Evolutionary conservation across 1,284 basidiomycete genomes (phyloP), one percentile per base, ranked within the genome.

Genomic region (Sporisorium sorghi): DNA sequence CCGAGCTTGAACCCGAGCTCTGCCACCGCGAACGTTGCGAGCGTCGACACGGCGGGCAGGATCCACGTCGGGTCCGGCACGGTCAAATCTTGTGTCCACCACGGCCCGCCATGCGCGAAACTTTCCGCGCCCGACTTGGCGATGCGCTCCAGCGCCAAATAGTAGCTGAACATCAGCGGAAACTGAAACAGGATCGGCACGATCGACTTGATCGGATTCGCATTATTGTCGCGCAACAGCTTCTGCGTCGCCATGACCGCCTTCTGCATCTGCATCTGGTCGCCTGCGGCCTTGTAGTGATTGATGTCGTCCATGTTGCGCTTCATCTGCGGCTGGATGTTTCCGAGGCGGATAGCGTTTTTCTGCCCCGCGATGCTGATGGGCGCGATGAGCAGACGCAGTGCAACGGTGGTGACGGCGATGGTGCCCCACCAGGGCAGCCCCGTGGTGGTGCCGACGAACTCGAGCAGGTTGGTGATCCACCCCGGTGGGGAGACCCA

Each of bases 151-250:
- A 97, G 85, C 15, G 90, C 93, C 74, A 94, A 91, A 88, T 97
- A 99, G 86, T 94, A 87, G 28, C 91, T 90, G 50, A 97, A 86
- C 71, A 93, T 92, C 49, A 94, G 87, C 0, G 93, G 90, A 43
- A 94, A 85, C 83, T 97, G 93, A 37, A 80, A 55, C 3, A 90
- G 78, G 57, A 93, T 82, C 8, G 91, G 90, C 12, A 89, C 76
- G 24, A 92, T 78, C 68, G 90, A 87, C 40, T 87, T 87, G 48
- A 87, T 77, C 40, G 92, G 87, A 72, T 88, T 89, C 56, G 93
- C 90, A 39, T 91, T 90, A 42, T 92, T 89, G 61, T 91, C 88
- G 74, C 88, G 85, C 79, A 93, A 89, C 37, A 96, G 85, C 59
- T 88, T 86, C 66, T 87, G 87, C 70, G 92, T 89, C 74, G 89